Evolutionary conservation across 2,329 filamentous ascomycete species (phyloP).

Genomic region (Gaeumannomyces tritici): DNA sequence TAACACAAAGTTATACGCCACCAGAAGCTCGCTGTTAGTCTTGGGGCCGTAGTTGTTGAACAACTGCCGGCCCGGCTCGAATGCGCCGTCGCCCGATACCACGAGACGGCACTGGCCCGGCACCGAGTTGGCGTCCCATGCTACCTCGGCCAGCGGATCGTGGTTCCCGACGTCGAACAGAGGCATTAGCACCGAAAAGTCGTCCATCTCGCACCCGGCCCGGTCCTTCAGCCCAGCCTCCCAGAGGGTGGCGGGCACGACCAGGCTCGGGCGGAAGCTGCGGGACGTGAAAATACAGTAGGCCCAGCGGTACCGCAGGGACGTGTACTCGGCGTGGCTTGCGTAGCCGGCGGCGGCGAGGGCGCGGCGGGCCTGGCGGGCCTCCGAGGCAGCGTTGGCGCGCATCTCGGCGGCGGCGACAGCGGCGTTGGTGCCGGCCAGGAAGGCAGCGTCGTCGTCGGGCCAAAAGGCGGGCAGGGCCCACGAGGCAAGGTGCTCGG

Average conservation of each 20-base stretch:
- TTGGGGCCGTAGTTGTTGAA: conserved; percentile 68
- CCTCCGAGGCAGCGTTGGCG: conserved; percentile 34
- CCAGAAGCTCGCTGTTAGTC: conserved; percentile 61
- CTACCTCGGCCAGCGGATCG: conserved; percentile 46
- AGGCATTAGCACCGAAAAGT: conserved; percentile 60
- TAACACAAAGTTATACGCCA: conserved; percentile 54
- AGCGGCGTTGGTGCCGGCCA: conserved; percentile 44
- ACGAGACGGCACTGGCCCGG: not conserved
- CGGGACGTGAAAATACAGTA: conserved; percentile 56
- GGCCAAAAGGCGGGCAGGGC: conserved; percentile 55
- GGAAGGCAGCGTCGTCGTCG: conserved; percentile 45
- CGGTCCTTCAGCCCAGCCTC: not conserved
- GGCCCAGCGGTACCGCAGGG: conserved; percentile 52
- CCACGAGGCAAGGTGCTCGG: conserved; percentile 38
- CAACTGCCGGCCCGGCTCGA: conserved; percentile 43
- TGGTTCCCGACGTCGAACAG: conserved; percentile 67
- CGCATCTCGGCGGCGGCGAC: conserved; percentile 40
- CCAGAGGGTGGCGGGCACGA: conserved; percentile 28
- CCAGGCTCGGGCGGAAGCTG: conserved; percentile 53
- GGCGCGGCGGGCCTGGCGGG: conserved; percentile 28
- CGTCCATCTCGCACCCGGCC: conserved; percentile 33
- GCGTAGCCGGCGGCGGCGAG: conserved; percentile 20
- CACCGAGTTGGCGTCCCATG: conserved; percentile 44
- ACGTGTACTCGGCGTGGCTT: conserved; percentile 27
- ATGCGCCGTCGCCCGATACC: conserved; percentile 18